These are phyloP conservation scores for Manihot esculenta DNA, from an alignment of 441 rosid genomes.

Conservation along the genomic window DNA sequence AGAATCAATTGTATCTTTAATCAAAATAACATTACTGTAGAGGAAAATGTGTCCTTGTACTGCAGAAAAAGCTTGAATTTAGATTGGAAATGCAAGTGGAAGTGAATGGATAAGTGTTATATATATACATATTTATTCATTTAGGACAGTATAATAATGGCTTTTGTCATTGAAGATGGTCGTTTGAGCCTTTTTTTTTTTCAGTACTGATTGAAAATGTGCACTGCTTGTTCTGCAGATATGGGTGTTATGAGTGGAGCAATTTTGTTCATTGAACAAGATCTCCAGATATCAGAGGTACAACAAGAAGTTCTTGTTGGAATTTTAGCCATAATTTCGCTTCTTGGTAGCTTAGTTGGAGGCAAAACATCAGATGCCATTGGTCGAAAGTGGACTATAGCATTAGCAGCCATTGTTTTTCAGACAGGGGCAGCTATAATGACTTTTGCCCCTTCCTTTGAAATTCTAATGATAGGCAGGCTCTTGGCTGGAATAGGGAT, in stretches of 20 bases:
- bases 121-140: not conserved
- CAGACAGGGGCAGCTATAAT: conserved; percentile 73
- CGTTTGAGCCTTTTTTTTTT: not conserved
- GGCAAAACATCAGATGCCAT: conserved; percentile 77
- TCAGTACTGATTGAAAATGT: conserved; percentile 9
- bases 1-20: too few species aligned
- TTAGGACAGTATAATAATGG: not conserved
- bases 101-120: not conserved
- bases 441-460: conserved; percentile 74
- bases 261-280: conserved; percentile 76
- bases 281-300: conserved; percentile 67
- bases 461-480: conserved; percentile 69
- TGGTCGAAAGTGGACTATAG: conserved; percentile 93
- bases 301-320: conserved; percentile 81
- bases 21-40: not conserved
- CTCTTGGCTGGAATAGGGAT: conserved; percentile 77
- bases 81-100: too few species aligned
- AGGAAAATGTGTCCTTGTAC: not conserved
- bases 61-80: not conserved
- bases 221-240: conserved; percentile 43
- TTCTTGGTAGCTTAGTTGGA: conserved; percentile 86
- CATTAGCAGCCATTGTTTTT: conserved; percentile 69
- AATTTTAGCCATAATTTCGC: conserved; percentile 67
- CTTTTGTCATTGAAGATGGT: not conserved
- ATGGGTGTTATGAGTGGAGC: conserved; percentile 98